These are phyloP conservation scores for Colletotrichum eremochloae DNA, from an alignment of 2,329 filamentous ascomycete genomes.

Conservation along the genomic window DNA sequence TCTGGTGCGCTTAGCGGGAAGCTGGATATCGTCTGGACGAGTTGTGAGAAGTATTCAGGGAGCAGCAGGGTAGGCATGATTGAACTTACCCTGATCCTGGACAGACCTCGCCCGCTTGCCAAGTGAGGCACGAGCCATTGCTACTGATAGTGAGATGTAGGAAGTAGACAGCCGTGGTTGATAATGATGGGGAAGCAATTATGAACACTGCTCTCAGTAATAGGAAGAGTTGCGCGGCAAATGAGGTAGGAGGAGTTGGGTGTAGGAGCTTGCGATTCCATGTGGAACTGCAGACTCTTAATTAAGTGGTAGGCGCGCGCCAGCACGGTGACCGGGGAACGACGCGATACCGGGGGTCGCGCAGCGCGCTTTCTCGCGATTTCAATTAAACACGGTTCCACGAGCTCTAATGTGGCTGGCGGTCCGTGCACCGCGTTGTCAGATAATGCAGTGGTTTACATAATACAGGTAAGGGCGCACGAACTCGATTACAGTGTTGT, in stretches of 20 bases:
- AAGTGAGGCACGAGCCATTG: constrained; percentile 45
- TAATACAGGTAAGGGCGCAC: constrained; percentile 1
- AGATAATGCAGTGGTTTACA: background rate
- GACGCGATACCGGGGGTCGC: constrained; percentile 30
- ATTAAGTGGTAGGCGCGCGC: constrained; percentile 38
- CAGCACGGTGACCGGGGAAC: constrained; percentile 39
- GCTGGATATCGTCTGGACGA: constrained; percentile 41
- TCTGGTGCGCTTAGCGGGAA: constrained; percentile 62
- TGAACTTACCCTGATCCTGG: constrained; percentile 43
- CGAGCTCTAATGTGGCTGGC: background rate
- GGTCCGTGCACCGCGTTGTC: constrained; percentile 13
- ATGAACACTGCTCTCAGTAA: background rate
- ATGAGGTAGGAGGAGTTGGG: constrained; percentile 20
- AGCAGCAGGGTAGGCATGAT: background rate
- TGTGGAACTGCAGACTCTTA: constrained; percentile 40
- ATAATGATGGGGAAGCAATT: constrained; percentile 1
- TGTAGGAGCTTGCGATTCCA: constrained; percentile 1
- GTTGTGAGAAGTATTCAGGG: constrained; percentile 14
- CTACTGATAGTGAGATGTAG: background rate
- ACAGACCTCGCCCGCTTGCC: constrained; percentile 46
- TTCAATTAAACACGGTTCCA: constrained; percentile 29
- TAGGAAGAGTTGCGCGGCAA: constrained; percentile 5
- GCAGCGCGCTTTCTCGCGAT: constrained; percentile 32
- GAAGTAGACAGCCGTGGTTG: constrained; percentile 26
- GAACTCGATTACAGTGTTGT: constrained; percentile 1